Evolutionary conservation across 768 basidiomycete genomes (phyloP), one percentile per base, ranked within the genome.

Genomic region (Lactarius deliciosus): DNA sequence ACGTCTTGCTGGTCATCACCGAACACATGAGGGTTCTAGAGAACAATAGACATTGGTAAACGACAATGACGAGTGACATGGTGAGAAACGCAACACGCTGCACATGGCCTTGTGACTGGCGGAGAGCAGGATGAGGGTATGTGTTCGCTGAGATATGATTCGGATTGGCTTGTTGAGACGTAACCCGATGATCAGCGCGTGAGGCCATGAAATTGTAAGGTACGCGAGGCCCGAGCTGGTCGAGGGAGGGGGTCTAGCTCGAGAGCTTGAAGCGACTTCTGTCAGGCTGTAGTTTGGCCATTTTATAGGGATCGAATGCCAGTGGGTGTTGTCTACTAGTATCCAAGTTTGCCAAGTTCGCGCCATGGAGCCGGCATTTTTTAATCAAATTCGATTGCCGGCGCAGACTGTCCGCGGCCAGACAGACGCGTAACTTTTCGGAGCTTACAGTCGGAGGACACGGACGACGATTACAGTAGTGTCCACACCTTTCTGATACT

Each of bases 361-460:
- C 3, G 3, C 28, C 3, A 3, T 28, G 28, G 28, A 3, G 28
- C 3, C 1, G 3, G 28, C 28, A 1, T 28, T 3, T 28, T 3
- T 3, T 1, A 28, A 3, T 28, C 28, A 1, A 3, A 28, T 1
- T 3, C 28, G 28, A 28, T 28, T 3, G 3, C 28, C n/a, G n/a
- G n/a, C n/a, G n/a, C n/a, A n/a, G n/a, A n/a, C n/a, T n/a, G n/a
- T n/a, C n/a, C n/a, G n/a, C n/a, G n/a, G n/a, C n/a, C n/a, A n/a
- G n/a, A n/a, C n/a, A n/a, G n/a, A n/a, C n/a, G n/a, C n/a, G n/a
- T n/a, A n/a, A n/a, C n/a, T n/a, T n/a, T n/a, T n/a, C n/a, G n/a
- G n/a, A n/a, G n/a, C n/a, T n/a, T n/a, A n/a, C n/a, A 87, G 72
- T 91, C 91, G 65, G 91, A 92, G 75, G 91, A 93, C 69, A 93